Conservation (phyloP, 805 yeast genomes). For the Nakazawaea pomicola region DNA sequence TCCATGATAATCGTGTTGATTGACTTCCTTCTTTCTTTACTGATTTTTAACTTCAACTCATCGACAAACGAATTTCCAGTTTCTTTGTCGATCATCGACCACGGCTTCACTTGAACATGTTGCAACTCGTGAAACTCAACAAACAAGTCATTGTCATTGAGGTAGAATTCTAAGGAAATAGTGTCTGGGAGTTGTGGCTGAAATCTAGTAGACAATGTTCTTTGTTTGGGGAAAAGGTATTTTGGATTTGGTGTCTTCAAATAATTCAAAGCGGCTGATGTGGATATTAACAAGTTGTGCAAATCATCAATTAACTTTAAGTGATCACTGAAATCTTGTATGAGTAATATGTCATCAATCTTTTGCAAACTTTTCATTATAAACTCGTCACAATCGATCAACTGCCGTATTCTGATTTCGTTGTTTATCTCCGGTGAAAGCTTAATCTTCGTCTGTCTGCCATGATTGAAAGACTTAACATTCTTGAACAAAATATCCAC, state of each 20-base stretch:
- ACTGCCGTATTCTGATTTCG: constrained; percentile 37
- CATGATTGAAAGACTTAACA: constrained; percentile 36
- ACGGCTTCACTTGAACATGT: constrained; percentile 51
- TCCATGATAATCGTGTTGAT: constrained; percentile 34
- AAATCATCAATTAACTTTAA: constrained; percentile 18
- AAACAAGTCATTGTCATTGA: constrained; percentile 58
- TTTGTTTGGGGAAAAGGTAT: constrained; percentile 54
- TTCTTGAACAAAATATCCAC: constrained; percentile 34
- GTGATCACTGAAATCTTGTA: constrained; percentile 13
- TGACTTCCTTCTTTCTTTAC: constrained; percentile 34
- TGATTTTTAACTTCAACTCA: constrained; percentile 49
- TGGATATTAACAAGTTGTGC: constrained; percentile 25
- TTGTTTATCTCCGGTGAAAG: constrained; percentile 32
- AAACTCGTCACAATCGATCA: constrained; percentile 28
- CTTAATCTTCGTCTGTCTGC: constrained; percentile 29
- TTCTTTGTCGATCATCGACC: constrained; percentile 47
- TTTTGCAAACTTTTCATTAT: constrained; percentile 38
- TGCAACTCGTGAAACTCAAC: constrained; percentile 52
- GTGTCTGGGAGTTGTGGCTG: constrained; percentile 43
- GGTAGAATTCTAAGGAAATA: constrained; percentile 51
- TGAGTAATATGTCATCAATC: constrained; percentile 31
- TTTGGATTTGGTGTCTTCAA: constrained; percentile 49
- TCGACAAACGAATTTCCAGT: constrained; percentile 54
- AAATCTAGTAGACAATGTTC: constrained; percentile 30
- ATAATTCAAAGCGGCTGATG: constrained; percentile 27